Base-by-base conservation (phyloP, 2,329 filamentous ascomycete genomes). In the Septoria linicola region DNA sequence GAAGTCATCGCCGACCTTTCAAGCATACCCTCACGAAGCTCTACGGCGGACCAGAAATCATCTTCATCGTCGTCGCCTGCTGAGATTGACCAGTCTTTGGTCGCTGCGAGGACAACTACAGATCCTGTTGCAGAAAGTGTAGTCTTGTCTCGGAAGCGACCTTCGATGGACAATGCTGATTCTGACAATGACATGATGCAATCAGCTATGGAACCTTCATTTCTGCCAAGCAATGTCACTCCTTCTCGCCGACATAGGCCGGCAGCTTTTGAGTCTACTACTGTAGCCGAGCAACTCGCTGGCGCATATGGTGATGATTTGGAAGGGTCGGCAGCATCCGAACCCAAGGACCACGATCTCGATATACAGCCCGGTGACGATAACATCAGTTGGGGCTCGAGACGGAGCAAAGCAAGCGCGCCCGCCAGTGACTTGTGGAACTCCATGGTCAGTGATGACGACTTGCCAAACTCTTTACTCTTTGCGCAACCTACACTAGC, bases 241-340 rank as follows among this genome's bases (percentile, higher is more conserved):
- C 31, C 49, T 16, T 27, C 35, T 37, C n/a, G 4, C 3, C 32
- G 20, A 20, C 16, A 20, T 10, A 30, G 32, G 17, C 17, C 31
- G 31, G 20, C 44, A 34, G 42, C 31, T 13, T 46, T 43, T 16
- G 20, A 42, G 5, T 49, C 40, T 10, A 25, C 36, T 10, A 23
- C 40, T 10, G 72, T 72, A 47, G 68, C 70, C 32, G 70, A 73
- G 51, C 59, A 70, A 16, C 73, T 72, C 59, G 70, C 72, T 16
- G 71, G 75, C 59, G 71, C 71, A 14, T 14, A 31, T 32, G 61
- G 58, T 16, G 70, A 69, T n/a, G 68, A 71, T n/a, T n/a, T n/a
- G n/a, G n/a, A n/a, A n/a, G n/a, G n/a, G 16, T 65, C 70, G 19
- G 65, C 66, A 10, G 44, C 35, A 8, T 37, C 32, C 14, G 23